phyloP scores from a whole-genome alignment of 1,284 basidiomycete genomes.

The Rhodotorula sp. region DNA sequence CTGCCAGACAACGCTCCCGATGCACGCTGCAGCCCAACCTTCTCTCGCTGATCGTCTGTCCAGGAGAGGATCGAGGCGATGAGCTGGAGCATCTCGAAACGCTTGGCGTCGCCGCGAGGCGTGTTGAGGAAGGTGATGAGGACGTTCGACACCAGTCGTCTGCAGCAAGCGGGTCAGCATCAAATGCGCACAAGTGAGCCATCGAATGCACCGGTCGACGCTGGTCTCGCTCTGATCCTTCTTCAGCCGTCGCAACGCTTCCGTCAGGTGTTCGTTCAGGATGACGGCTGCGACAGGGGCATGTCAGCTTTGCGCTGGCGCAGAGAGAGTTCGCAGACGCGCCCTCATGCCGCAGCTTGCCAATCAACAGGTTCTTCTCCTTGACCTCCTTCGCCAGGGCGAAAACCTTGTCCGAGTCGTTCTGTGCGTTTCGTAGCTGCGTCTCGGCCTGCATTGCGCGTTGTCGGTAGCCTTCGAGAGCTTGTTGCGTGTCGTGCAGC shows the following conservation, averaged over 20 bases:
- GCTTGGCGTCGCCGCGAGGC: conserved; percentile 84
- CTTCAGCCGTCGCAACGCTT: conserved; percentile 87
- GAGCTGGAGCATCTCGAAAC: conserved; percentile 93
- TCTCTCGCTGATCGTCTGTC: conserved; percentile 84
- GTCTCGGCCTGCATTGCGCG: conserved; percentile 84
- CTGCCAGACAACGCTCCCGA: conserved; percentile 44
- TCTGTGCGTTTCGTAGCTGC: conserved; percentile 68
- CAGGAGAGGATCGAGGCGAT: conserved; percentile 85
- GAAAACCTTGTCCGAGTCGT: conserved; percentile 64
- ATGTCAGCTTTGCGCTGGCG: not conserved
- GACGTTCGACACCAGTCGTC: conserved; percentile 90
- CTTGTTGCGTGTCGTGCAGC: conserved; percentile 66
- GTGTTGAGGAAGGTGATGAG: conserved; percentile 88
- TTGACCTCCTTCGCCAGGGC: conserved; percentile 84
- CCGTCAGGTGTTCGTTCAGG: conserved; percentile 95
- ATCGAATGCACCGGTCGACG: conserved; percentile 64
- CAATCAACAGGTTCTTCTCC: conserved; percentile 87
- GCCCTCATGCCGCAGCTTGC: conserved; percentile 94
- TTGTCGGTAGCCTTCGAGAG: conserved; percentile 78
- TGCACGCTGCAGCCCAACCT: conserved; percentile 76
- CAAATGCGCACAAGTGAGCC: not conserved
- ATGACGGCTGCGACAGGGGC: conserved; percentile 68
- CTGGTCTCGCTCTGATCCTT: conserved; percentile 81
- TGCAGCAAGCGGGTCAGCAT: conserved; percentile 28
- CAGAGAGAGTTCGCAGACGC: conserved; percentile 33